Conservation (phyloP, 2,329 filamentous ascomycete species). For the Exophiala sp. region DNA sequence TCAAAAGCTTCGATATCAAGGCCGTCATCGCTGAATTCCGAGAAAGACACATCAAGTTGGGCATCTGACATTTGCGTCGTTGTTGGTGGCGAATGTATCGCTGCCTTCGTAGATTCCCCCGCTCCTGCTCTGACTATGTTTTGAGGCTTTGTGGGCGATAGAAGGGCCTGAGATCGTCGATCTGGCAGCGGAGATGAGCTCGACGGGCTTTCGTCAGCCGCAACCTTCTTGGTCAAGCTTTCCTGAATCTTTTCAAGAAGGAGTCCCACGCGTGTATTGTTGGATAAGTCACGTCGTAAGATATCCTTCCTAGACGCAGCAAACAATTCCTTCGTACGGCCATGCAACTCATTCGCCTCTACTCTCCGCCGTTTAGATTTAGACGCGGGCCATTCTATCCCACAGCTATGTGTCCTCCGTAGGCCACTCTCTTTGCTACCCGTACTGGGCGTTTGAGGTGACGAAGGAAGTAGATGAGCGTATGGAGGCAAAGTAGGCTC, state of each 20-base stretch:
- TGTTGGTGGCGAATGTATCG: background rate
- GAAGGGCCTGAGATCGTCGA: slow-evolving; percentile 16
- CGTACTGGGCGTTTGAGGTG: slow-evolving; percentile 58
- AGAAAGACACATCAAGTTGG: slow-evolving; percentile 9
- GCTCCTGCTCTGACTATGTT: background rate
- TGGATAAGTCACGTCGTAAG: slow-evolving; percentile 36
- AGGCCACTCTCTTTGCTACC: slow-evolving; percentile 46
- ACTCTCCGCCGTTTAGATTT: slow-evolving; percentile 57
- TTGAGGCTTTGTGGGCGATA: slow-evolving; percentile 17
- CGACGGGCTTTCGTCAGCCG: slow-evolving; percentile 33
- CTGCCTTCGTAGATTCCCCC: background rate
- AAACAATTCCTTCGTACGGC: slow-evolving; percentile 44
- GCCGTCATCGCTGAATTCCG: slow-evolving; percentile 45
- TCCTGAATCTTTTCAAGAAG: slow-evolving; percentile 62
- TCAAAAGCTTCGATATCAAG: slow-evolving; percentile 43
- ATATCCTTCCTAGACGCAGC: slow-evolving; percentile 39
- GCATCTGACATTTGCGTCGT: background rate
- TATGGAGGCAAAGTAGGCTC: slow-evolving; percentile 53
- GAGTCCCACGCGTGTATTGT: slow-evolving; percentile 47
- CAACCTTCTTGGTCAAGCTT: slow-evolving; percentile 37
- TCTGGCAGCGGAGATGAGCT: slow-evolving; percentile 42
- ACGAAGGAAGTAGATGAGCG: slow-evolving; percentile 62
- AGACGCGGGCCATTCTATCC: slow-evolving; percentile 60
- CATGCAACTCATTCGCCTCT: slow-evolving; percentile 42
- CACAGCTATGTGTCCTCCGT: slow-evolving; percentile 63